Conservation (phyloP, 371 early-diverging fungal genomes). For the Amoeboaphelidium protococcarum region DNA sequence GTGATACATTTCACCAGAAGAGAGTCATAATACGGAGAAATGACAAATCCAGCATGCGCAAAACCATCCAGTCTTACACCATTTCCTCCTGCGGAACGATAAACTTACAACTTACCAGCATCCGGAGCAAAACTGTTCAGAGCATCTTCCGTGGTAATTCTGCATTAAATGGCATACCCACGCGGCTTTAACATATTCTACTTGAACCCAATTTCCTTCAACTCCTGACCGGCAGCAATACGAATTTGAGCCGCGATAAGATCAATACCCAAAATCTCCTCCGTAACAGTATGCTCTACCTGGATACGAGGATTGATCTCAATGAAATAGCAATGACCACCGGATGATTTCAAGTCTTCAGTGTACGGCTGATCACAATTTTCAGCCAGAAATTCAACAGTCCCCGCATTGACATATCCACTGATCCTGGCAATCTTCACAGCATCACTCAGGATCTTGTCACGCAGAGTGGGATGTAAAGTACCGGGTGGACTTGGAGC, state of each 20-base stretch:
- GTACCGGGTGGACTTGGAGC: slow-evolving; percentile 35
- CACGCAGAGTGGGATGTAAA: slow-evolving; percentile 52
- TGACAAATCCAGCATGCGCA: slow-evolving; percentile 48
- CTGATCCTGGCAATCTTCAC: slow-evolving; percentile 64
- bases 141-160: slow-evolving; percentile 76
- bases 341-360: neutral
- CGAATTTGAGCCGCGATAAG: slow-evolving; percentile 71
- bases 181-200: slow-evolving; percentile 50
- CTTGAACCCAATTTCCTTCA: slow-evolving; percentile 47
- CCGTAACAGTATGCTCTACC: slow-evolving; percentile 30
- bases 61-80: slow-evolving; percentile 81
- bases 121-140: slow-evolving; percentile 70
- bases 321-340: slow-evolving; percentile 55
- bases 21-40: slow-evolving; percentile 86
- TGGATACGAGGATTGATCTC: slow-evolving; percentile 88
- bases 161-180: slow-evolving; percentile 75
- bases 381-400: slow-evolving; percentile 78
- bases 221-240: slow-evolving; percentile 58
- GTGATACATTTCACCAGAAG: slow-evolving; percentile 77
- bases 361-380: slow-evolving; percentile 16
- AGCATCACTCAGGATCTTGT: slow-evolving; percentile 60
- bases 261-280: slow-evolving; percentile 83
- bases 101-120: slow-evolving; percentile 69
- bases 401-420: slow-evolving; percentile 81
- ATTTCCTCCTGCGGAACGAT: slow-evolving; percentile 59